These are phyloP conservation scores for Naganishia randhawae DNA, from an alignment of 768 basidiomycete species.

Conservation along the genomic window DNA sequence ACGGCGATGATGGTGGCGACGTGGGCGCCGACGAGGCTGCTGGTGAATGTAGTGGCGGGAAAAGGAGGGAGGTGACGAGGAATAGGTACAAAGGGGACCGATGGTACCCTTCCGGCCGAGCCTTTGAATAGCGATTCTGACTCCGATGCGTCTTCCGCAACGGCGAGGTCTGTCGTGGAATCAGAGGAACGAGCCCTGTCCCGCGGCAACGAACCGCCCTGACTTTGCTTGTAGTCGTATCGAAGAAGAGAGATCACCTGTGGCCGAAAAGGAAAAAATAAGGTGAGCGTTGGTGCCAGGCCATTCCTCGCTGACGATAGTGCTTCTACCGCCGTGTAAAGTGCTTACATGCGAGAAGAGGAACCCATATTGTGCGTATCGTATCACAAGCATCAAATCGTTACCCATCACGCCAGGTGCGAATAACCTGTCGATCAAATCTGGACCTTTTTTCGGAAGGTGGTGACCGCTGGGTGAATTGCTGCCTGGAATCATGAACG, in stretches of 20 bases:
- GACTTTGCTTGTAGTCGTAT: neutral
- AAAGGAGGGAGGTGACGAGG: neutral
- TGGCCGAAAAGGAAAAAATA: neutral
- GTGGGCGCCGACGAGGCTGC: neutral
- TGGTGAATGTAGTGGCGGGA: neutral
- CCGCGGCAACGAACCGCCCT: neutral
- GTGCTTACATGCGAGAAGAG: neutral
- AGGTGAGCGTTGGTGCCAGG: neutral
- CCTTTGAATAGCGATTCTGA: neutral
- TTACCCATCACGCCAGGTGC: neutral
- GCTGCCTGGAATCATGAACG: neutral
- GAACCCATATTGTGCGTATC: neutral
- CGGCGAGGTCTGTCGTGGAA: too few relatives aligned
- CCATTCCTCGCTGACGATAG: neutral
- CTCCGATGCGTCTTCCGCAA: neutral
- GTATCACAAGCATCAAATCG: neutral
- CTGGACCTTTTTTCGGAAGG: neutral
- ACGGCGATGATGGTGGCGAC: neutral
- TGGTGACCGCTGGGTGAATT: neutral
- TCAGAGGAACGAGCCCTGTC: too few relatives aligned
- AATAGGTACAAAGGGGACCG: neutral
- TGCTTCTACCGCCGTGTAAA: too few relatives aligned
- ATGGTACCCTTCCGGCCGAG: neutral
- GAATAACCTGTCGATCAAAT: neutral
- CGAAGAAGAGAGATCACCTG: neutral